Evolutionary conservation across 495 filamentous ascomycete species (phyloP).

Genomic region (Schizothecium vesticola): DNA sequence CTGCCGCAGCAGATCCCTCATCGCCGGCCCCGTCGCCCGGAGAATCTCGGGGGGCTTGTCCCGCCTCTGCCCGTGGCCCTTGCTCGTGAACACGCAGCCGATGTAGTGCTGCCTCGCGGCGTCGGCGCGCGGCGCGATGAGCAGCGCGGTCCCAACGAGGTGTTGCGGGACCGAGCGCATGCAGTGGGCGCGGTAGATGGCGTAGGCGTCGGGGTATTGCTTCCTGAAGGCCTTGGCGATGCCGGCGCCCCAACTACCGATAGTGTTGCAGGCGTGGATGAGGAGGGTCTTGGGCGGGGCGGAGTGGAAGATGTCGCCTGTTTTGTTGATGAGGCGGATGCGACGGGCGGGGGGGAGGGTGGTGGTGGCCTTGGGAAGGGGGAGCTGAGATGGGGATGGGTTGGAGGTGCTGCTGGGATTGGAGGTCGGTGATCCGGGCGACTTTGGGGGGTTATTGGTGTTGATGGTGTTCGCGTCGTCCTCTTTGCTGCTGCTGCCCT

Average conservation of each 20-base stretch:
- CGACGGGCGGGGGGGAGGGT: neutral
- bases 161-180: constrained; percentile 1
- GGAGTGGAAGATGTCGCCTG: constrained; percentile 21
- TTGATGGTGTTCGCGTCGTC: neutral
- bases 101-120: constrained; percentile 20
- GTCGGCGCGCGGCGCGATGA: constrained; percentile 16
- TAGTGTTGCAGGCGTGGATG: constrained; percentile 28
- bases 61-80: constrained; percentile 1
- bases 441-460: neutral
- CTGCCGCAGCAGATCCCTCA: constrained; percentile 22
- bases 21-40: constrained; percentile 13
- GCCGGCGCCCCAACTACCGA: constrained; percentile 23
- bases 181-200: constrained; percentile 20
- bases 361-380: neutral
- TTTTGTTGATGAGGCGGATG: constrained; percentile 13
- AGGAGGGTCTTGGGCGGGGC: constrained; percentile 23
- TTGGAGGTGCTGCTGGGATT: neutral
- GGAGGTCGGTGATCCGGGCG: too few species aligned
- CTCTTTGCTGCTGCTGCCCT: neutral
- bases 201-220: constrained; percentile 19
- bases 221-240: constrained; percentile 20
- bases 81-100: constrained; percentile 28
- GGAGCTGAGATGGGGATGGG: neutral
- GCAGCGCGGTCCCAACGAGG: constrained; percentile 21
- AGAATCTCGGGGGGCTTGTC: constrained; percentile 20